A percentile compares a stretch with the other conserved stretches of the same genome.
Conservation (phyloP, 2,329 filamentous ascomycete genomes). For the Grosmannia clavigera region DNA sequence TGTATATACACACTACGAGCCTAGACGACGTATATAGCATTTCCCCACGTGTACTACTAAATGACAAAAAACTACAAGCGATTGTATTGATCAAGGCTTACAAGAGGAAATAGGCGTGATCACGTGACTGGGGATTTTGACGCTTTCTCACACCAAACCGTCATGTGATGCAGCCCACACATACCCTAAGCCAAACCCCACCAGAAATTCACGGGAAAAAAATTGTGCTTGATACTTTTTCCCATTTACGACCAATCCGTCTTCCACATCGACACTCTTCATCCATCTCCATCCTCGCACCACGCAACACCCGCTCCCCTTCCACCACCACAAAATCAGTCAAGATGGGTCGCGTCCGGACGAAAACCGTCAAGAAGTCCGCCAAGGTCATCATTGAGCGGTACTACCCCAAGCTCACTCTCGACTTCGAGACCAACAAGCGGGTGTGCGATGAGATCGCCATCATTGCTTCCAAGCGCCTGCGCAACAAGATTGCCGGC, state of each 20-base stretch:
- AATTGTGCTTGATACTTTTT: background rate
- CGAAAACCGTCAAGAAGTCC: slow-evolving; percentile 61
- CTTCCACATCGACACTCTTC: background rate
- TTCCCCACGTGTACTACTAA: slow-evolving; percentile 1
- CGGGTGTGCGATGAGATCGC: slow-evolving; percentile 96
- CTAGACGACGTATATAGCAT: background rate
- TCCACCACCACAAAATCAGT: slow-evolving; percentile 25
- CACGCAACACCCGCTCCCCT: slow-evolving; percentile 10
- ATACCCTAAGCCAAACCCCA: slow-evolving; percentile 5
- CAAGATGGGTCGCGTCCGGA: slow-evolving; percentile 60
- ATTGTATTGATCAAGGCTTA: background rate
- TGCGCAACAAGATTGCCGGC: slow-evolving; percentile 98
- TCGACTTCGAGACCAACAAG: slow-evolving; percentile 97
- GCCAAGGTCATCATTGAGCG: slow-evolving; percentile 99
- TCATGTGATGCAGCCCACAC: background rate
- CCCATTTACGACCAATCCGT: background rate
- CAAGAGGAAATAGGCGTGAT: background rate
- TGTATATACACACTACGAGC: background rate
- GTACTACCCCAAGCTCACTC: slow-evolving; percentile 93
- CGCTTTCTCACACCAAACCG: too few relatives aligned
- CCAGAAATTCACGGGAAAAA: background rate
- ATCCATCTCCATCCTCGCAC: background rate
- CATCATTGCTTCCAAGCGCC: slow-evolving; percentile 97
- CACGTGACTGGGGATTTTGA: background rate
- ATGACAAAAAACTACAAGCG: slow-evolving; percentile 1